phyloP scores from a whole-genome alignment of 495 filamentous ascomycete species.

The Apodospora peruviana region DNA sequence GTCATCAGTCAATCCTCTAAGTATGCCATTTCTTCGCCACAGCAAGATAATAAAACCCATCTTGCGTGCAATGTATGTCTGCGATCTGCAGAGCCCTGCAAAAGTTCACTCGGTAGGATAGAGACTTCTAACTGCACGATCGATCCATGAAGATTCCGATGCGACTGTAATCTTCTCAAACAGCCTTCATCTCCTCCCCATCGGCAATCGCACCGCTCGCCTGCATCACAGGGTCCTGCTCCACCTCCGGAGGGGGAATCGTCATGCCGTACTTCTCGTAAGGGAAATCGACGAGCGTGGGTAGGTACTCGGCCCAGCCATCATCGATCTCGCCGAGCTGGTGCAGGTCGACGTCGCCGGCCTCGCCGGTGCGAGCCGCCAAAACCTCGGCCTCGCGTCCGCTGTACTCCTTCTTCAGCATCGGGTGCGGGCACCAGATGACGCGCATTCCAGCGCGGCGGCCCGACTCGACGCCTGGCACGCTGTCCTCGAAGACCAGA shows the following conservation, averaged over 20 bases:
- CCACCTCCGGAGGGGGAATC: constrained; percentile 32
- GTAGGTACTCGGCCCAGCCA: constrained; percentile 63
- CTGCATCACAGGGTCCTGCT: constrained; percentile 31
- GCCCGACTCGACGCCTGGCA: constrained; percentile 88
- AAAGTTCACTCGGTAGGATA: too few species aligned
- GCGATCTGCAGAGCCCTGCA: too few species aligned
- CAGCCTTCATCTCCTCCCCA: constrained; percentile 13
- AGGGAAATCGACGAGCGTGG: constrained; percentile 63
- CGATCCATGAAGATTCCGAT: neutral
- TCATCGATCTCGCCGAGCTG: constrained; percentile 58
- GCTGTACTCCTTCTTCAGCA: constrained; percentile 65
- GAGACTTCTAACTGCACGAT: neutral
- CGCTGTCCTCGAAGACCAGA: constrained; percentile 92
- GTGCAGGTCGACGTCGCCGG: constrained; percentile 43
- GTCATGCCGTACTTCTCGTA: constrained; percentile 67
- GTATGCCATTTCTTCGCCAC: too few species aligned
- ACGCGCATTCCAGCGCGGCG: constrained; percentile 92
- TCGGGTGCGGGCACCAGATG: constrained; percentile 85
- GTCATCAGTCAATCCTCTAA: too few species aligned
- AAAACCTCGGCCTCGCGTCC: constrained; percentile 78
- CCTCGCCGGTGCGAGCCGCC: constrained; percentile 71
- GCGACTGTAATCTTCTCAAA: constrained; percentile 1
- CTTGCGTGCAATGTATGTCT: too few species aligned
- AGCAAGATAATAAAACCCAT: too few species aligned
- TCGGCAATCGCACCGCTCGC: constrained; percentile 11